phyloP scores from a whole-genome alignment of 1,284 basidiomycete species.

The Trichosporon ovoides region DNA sequence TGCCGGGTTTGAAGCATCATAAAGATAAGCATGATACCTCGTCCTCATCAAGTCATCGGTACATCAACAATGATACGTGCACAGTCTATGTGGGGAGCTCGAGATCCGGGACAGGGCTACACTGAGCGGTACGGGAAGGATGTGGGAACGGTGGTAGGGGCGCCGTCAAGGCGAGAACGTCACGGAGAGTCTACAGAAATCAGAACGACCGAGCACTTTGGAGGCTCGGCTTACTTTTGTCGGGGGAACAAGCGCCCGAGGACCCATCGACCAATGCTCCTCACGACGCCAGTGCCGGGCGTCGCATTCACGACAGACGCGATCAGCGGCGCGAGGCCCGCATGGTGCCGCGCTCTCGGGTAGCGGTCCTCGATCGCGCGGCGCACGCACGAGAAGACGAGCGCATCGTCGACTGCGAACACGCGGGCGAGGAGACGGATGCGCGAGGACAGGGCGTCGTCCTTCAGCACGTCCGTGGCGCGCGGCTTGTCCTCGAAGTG shows the following conservation, averaged over 20 bases:
- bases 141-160: too few relatives aligned
- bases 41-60: too few relatives aligned
- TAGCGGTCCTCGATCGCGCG: conserved; percentile 42
- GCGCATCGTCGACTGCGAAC: conserved; percentile 43
- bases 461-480: not conserved
- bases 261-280: conserved; percentile 32
- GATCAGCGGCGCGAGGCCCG: conserved; percentile 32
- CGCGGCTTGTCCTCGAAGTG: not conserved
- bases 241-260: conserved; percentile 29
- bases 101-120: not conserved
- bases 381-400: conserved; percentile 40
- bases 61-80: too few relatives aligned
- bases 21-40: too few relatives aligned
- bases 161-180: not conserved
- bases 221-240: not conserved
- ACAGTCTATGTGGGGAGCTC: not conserved
- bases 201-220: not conserved
- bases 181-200: not conserved
- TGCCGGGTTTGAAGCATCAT: too few relatives aligned
- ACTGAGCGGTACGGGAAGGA: not conserved
- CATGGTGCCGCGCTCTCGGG: conserved; percentile 34
- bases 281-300: conserved; percentile 28
- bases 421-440: conserved; percentile 30
- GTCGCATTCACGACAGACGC: conserved; percentile 26
- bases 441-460: conserved; percentile 20